Evolutionary conservation across 441 rosid genomes (phyloP).

Genomic region (Rhodomyrtus psidioides): DNA sequence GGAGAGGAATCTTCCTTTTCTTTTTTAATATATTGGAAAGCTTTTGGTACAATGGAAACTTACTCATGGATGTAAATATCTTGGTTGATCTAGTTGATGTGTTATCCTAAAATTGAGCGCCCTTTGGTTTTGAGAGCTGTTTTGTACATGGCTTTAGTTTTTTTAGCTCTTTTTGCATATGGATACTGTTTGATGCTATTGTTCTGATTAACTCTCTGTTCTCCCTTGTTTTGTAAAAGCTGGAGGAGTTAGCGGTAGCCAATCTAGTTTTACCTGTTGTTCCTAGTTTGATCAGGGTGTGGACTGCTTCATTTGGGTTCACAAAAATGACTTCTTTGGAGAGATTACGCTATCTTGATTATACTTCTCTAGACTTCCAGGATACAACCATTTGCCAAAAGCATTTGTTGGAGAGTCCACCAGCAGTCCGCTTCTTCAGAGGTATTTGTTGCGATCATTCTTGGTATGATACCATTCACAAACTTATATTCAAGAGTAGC

Average conservation of each 20-base stretch:
- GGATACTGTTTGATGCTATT: not conserved
- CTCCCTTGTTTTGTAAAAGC: not conserved
- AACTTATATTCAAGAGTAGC: not conserved
- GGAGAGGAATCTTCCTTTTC: too few species aligned
- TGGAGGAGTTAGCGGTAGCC: constrained; percentile 18
- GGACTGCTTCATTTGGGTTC: constrained; percentile 37
- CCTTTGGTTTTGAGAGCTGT: too few species aligned
- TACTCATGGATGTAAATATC: too few species aligned
- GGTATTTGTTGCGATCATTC: not conserved
- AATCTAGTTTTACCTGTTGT: constrained; percentile 32
- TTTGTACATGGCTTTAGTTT: too few species aligned
- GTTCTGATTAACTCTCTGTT: not conserved
- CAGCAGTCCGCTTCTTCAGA: not conserved
- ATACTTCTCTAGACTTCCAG: constrained; percentile 26
- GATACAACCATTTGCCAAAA: constrained; percentile 31
- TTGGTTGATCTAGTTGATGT: too few species aligned
- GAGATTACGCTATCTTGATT: constrained; percentile 14
- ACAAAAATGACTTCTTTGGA: constrained; percentile 20
- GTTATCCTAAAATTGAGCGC: too few species aligned
- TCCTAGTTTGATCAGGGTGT: constrained; percentile 16
- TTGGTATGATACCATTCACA: not conserved
- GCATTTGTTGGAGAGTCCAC: not conserved
- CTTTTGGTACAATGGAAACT: too few species aligned
- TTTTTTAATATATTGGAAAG: too few species aligned
- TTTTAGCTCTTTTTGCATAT: too few species aligned